These are phyloP conservation scores for Pleurotus eryngii DNA, from an alignment of 768 basidiomycete genomes.

Conservation along the genomic window DNA sequence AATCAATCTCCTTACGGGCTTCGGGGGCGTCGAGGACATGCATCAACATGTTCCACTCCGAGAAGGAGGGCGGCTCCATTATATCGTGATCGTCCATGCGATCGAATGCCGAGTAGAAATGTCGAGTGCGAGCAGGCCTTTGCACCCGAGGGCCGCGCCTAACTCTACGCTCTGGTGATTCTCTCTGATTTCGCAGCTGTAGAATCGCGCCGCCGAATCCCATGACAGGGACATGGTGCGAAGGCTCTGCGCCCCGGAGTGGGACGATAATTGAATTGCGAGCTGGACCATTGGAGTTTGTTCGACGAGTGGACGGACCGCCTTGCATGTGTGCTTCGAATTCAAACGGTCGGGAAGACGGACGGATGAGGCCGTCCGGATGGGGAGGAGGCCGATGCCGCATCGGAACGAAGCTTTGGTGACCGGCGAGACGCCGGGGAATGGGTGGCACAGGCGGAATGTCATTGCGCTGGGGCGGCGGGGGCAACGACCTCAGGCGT, in stretches of 20 bases:
- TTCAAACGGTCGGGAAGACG: slow-evolving; percentile 47
- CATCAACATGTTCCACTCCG: slow-evolving; percentile 11
- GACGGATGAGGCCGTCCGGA: slow-evolving; percentile 42
- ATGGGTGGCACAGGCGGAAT: slow-evolving; percentile 59
- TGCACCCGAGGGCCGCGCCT: background rate
- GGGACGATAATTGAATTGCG: slow-evolving; percentile 18
- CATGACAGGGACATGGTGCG: slow-evolving; percentile 58
- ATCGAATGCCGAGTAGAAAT: background rate
- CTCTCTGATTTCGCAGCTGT: slow-evolving; percentile 7
- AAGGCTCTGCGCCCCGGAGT: slow-evolving; percentile 34
- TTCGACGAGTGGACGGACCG: slow-evolving; percentile 10
- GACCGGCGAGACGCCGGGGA: slow-evolving; percentile 32
- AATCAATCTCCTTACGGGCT: slow-evolving; percentile 34
- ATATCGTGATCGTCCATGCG: slow-evolving; percentile 10
- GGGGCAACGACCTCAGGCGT: slow-evolving; percentile 45
- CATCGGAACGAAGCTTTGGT: slow-evolving; percentile 34
- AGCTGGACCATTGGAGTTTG: slow-evolving; percentile 16
- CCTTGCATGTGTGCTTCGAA: slow-evolving; percentile 38
- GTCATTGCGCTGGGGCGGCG: slow-evolving; percentile 30
- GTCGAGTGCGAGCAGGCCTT: background rate
- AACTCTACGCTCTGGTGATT: background rate
- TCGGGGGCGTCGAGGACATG: background rate
- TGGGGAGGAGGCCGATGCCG: slow-evolving; percentile 28
- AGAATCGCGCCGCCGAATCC: slow-evolving; percentile 57
- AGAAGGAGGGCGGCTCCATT: slow-evolving; percentile 15